Conservation (phyloP, 2,329 filamentous ascomycete species). For the Diaporthe humulicola region DNA sequence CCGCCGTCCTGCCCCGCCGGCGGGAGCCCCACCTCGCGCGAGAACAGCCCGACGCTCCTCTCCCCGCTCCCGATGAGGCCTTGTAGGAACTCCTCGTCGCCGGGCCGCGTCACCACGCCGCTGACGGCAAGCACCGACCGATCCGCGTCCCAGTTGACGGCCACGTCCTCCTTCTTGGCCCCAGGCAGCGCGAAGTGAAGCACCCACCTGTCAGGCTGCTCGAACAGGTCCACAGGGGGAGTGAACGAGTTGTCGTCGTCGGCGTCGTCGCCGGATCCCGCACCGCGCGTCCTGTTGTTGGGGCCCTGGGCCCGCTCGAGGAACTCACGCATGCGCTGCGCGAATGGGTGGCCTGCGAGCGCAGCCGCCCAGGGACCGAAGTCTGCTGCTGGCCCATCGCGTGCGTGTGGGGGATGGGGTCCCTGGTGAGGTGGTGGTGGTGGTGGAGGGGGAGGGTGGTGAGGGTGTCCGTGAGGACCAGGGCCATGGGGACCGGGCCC, state of each 20-base stretch:
- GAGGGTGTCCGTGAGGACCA: conserved; percentile 39
- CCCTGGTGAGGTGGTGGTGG: conserved; percentile 13
- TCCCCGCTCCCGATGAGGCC: conserved; percentile 74
- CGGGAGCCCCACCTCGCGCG: conserved; percentile 76
- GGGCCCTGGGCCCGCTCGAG: conserved; percentile 47
- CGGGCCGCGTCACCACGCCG: conserved; percentile 80
- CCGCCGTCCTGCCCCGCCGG: conserved; percentile 54
- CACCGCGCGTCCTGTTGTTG: conserved; percentile 38
- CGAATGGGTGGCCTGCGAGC: conserved; percentile 57
- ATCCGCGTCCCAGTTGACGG: conserved; percentile 81
- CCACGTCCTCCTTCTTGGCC: conserved; percentile 83
- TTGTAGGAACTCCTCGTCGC: conserved; percentile 77
- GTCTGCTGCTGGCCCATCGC: conserved; percentile 44
- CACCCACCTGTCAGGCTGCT: conserved; percentile 71
- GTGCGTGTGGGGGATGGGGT: conserved; percentile 42
- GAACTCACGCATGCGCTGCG: conserved; percentile 57
- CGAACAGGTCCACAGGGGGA: conserved; percentile 82
- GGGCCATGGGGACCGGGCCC: conserved; percentile 39
- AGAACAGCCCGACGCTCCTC: conserved; percentile 81
- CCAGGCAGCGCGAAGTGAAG: conserved; percentile 82
- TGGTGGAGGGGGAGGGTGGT: neutral
- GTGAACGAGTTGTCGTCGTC: conserved; percentile 60
- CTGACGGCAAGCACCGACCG: conserved; percentile 74
- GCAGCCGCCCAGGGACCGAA: conserved; percentile 55
- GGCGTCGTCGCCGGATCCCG: conserved; percentile 42